Conservation (phyloP, 257 asterid species). For the Voacanga thouarsii region DNA sequence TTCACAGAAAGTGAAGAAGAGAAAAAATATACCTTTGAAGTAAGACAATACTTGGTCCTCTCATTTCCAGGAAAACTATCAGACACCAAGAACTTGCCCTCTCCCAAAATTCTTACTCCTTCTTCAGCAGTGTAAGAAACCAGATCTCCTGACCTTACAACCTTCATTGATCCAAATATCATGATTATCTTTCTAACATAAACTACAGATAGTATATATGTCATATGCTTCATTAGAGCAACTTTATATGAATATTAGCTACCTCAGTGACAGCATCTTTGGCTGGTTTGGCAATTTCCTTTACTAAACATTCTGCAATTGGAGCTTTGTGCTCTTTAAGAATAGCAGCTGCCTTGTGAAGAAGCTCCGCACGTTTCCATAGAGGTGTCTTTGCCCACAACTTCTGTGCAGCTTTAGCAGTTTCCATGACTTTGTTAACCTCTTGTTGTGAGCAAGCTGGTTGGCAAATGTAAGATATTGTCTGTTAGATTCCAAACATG, state of each 20-base stretch:
- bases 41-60: constrained; percentile 80
- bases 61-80: constrained; percentile 91
- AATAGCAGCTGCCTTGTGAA: constrained; percentile 93
- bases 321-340: constrained; percentile 89
- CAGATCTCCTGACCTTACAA: constrained; percentile 54
- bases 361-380: constrained; percentile 98
- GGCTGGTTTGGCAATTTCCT: constrained; percentile 96
- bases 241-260: neutral
- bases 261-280: constrained; percentile 96
- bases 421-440: constrained; percentile 88
- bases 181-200: neutral
- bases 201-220: neutral
- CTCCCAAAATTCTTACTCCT: constrained; percentile 78
- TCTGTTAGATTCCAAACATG: neutral
- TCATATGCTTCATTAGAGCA: neutral
- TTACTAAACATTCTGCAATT: constrained; percentile 85
- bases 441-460: constrained; percentile 93
- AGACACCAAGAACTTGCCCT: constrained; percentile 68
- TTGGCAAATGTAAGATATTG: constrained; percentile 2
- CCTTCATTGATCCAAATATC: constrained; percentile 26
- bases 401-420: constrained; percentile 66
- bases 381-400: constrained; percentile 91
- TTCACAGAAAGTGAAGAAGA: neutral
- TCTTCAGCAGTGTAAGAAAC: constrained; percentile 85
- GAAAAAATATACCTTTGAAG: constrained; percentile 52